phyloP scores from a whole-genome alignment of 2,329 filamentous ascomycete species.

The Ophiobolus disseminans region DNA sequence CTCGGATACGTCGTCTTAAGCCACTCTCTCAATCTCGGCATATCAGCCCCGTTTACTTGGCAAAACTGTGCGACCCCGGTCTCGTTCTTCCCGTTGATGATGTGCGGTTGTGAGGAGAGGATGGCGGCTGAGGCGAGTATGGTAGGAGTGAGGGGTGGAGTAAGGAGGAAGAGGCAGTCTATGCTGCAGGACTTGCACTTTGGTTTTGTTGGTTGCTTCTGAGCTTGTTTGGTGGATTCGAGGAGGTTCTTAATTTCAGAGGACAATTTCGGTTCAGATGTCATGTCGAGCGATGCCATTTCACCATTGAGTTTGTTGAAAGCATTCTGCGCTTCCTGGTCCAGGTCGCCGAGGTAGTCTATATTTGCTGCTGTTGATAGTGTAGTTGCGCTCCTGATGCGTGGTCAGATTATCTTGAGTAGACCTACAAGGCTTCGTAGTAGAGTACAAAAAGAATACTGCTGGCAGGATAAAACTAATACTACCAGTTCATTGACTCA shows the following conservation, averaged over 20 bases:
- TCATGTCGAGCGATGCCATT: neutral
- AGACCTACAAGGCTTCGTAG: too few relatives aligned
- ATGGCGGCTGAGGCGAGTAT: slow-evolving; percentile 1
- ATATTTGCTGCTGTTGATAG: neutral
- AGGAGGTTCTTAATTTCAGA: neutral
- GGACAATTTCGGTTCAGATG: neutral
- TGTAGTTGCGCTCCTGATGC: too few relatives aligned
- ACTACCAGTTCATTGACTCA: too few relatives aligned
- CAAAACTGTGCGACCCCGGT: slow-evolving; percentile 4
- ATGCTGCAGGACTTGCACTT: neutral
- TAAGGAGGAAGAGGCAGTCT: slow-evolving; percentile 3
- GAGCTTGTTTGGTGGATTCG: neutral
- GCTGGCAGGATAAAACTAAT: too few relatives aligned
- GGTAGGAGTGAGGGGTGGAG: neutral
- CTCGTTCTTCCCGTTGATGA: neutral
- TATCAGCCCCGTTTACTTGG: neutral
- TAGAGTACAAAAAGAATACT: too few relatives aligned
- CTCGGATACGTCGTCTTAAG: neutral
- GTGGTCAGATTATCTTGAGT: too few relatives aligned
- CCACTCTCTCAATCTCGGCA: neutral
- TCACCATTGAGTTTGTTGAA: neutral
- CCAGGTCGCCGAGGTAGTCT: slow-evolving; percentile 5
- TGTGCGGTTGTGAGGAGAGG: slow-evolving; percentile 1
- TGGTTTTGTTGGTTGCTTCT: neutral
- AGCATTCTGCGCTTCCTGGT: neutral